Conservation (phyloP, 768 basidiomycete species). For the Kwoniella dendrophila region DNA sequence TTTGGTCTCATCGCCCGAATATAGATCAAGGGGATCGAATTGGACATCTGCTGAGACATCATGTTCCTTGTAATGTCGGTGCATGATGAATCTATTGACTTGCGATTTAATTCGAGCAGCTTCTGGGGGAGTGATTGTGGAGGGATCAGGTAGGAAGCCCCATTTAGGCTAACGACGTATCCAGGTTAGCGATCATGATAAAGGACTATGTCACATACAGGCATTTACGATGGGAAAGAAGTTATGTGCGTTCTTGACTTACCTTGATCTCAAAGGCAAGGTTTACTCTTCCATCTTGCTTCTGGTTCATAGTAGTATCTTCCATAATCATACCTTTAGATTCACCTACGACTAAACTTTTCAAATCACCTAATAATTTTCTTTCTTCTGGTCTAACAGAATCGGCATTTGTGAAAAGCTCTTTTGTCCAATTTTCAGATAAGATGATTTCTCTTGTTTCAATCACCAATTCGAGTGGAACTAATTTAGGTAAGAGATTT, state of each 20-base stretch:
- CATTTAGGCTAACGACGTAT: conserved; percentile 78
- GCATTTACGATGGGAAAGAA: background rate
- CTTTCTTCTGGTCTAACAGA: conserved; percentile 64
- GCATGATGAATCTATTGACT: conserved; percentile 91
- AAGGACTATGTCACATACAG: background rate
- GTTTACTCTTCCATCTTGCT: conserved; percentile 53
- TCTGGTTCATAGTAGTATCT: conserved; percentile 63
- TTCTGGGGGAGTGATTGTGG: conserved; percentile 63
- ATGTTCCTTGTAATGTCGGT: conserved; percentile 62
- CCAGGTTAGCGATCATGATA: too few relatives aligned
- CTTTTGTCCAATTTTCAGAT: conserved; percentile 65
- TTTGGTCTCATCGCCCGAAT: conserved; percentile 68
- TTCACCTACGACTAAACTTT: background rate
- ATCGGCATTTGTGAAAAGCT: conserved; percentile 61
- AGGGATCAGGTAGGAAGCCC: conserved; percentile 78
- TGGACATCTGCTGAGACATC: conserved; percentile 11
- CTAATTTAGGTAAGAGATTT: conserved; percentile 66
- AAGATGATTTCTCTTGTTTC: conserved; percentile 61
- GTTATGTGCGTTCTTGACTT: conserved; percentile 5
- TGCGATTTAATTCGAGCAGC: conserved; percentile 66
- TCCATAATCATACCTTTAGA: conserved; percentile 73
- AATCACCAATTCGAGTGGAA: conserved; percentile 68
- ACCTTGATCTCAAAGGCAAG: conserved; percentile 93
- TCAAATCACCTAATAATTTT: conserved; percentile 13
- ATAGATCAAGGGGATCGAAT: conserved; percentile 92